Conservation (phyloP, 140 eudicot species). For the Stevia rebaudiana region DNA sequence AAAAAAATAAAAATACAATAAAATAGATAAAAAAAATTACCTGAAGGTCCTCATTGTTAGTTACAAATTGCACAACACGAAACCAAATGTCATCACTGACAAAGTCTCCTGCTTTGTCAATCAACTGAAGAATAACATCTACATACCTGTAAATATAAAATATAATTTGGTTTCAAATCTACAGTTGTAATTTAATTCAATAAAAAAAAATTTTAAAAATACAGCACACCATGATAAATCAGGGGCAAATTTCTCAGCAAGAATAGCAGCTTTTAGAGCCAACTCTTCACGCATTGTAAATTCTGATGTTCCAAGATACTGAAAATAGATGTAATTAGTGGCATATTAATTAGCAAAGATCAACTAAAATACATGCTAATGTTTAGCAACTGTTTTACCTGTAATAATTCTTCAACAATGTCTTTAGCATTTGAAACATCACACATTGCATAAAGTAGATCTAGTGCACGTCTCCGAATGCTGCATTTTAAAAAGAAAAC, state of each 20-base stretch:
- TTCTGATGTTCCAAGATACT: conserved; percentile 94
- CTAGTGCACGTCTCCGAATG: conserved; percentile 95
- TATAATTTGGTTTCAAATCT: neutral
- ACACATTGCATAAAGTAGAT: conserved; percentile 97
- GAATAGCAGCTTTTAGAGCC: conserved; percentile 96
- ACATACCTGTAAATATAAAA: conserved; percentile 65
- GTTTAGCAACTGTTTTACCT: conserved; percentile 41
- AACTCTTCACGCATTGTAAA: conserved; percentile 98
- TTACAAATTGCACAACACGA: conserved; percentile 96
- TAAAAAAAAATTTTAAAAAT: neutral
- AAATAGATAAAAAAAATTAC: conserved; percentile 28
- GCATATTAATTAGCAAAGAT: neutral
- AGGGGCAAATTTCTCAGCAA: conserved; percentile 98
- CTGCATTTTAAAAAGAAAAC: conserved; percentile 31
- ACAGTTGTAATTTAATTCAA: conserved; percentile 1
- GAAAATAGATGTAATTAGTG: conserved; percentile 30
- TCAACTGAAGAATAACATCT: conserved; percentile 95
- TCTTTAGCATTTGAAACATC: conserved; percentile 98
- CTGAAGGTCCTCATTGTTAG: conserved; percentile 96
- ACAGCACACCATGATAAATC: conserved; percentile 83
- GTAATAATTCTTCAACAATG: conserved; percentile 94
- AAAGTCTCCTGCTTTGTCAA: conserved; percentile 99
- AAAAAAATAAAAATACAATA: neutral
- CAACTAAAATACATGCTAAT: neutral
- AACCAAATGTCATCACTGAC: conserved; percentile 99